Evolutionary conservation across 2,329 filamentous ascomycete species (phyloP).

Genomic region (Diplodia scrobiculata): DNA sequence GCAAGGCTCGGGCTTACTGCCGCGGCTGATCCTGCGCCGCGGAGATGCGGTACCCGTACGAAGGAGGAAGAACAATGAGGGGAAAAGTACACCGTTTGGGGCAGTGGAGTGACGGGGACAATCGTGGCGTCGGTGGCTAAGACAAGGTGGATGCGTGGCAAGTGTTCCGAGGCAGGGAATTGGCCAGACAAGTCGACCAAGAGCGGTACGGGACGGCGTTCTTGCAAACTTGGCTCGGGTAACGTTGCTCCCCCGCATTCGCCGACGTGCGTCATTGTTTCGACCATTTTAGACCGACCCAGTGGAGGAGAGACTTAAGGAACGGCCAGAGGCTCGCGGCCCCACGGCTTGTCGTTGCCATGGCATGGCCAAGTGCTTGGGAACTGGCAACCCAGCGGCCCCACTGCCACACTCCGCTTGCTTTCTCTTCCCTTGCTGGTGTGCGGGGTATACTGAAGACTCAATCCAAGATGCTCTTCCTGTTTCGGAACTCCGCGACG

Average conservation of each 20-base stretch:
- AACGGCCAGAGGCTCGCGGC: background rate
- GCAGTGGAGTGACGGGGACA: background rate
- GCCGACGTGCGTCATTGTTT: background rate
- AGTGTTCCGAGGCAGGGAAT: background rate
- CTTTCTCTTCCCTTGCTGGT: background rate
- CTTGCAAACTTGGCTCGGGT: background rate
- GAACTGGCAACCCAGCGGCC: background rate
- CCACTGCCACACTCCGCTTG: background rate
- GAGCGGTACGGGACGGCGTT: no score
- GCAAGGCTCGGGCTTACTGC: background rate
- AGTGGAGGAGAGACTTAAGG: no score
- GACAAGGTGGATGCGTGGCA: background rate
- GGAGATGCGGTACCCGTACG: background rate
- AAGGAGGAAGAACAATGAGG: background rate
- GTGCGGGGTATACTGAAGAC: background rate
- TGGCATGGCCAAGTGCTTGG: no score
- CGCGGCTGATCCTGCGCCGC: background rate
- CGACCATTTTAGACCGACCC: background rate
- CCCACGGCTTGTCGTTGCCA: background rate
- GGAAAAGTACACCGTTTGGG: background rate
- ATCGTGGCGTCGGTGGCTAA: background rate
- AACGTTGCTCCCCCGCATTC: background rate
- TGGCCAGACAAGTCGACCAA: background rate
- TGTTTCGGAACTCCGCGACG: background rate
- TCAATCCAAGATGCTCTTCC: background rate